phyloP scores from a whole-genome alignment of 257 asterid species.

The Jacaranda mimosifolia region DNA sequence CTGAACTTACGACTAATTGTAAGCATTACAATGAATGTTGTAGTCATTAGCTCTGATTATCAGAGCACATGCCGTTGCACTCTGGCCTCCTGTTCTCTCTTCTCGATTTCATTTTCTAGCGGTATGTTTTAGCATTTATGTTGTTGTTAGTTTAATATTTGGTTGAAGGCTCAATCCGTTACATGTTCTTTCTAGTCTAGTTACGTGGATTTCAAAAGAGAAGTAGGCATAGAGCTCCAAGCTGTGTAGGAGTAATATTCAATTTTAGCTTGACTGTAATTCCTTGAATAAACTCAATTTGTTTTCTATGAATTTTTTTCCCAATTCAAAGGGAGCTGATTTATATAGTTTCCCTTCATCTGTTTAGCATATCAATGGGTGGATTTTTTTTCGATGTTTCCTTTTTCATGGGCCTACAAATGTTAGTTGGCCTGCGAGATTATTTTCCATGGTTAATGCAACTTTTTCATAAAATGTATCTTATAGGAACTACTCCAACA shows the following conservation, averaged over 20 bases:
- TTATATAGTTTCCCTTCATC: neutral
- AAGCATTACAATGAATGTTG: neutral
- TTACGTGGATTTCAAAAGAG: neutral
- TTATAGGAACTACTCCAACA: slow-evolving; percentile 79
- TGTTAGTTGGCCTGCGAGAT: slow-evolving; percentile 3
- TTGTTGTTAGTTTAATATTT: neutral
- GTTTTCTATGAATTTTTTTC: neutral
- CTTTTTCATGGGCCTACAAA: neutral
- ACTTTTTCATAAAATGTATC: slow-evolving; percentile 5
- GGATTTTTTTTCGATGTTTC: neutral
- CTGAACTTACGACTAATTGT: neutral
- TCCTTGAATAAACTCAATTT: neutral
- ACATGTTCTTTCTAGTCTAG: neutral
- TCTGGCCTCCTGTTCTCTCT: neutral
- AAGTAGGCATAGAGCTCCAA: neutral
- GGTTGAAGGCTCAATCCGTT: neutral
- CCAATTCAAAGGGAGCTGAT: neutral
- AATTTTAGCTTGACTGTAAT: too few relatives aligned
- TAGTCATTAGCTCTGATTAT: slow-evolving; percentile 6
- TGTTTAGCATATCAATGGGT: neutral
- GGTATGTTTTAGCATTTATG: neutral
- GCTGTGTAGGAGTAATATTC: neutral
- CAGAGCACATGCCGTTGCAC: neutral
- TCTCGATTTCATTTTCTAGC: neutral
- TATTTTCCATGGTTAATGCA: slow-evolving; percentile 21